Percentiles rank a stretch among this genome's conserved stretches.
Conservation (phyloP, 2,329 filamentous ascomycete genomes). For the Macrophomina tecta region DNA sequence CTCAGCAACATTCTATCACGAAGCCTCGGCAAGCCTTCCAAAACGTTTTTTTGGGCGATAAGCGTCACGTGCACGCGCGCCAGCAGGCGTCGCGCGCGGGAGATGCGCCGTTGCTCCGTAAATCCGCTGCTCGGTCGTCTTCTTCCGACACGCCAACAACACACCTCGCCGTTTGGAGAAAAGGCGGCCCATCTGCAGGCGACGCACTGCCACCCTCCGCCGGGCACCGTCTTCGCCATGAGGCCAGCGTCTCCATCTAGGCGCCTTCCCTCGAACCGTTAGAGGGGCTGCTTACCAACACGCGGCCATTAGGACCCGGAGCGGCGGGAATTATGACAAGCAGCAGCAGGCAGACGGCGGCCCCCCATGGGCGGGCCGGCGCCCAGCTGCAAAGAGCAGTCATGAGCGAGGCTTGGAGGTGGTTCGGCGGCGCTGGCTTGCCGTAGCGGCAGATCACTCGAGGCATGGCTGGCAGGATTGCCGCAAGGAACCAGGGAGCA, state of each 20-base stretch:
- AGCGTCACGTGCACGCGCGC: constrained; percentile 16
- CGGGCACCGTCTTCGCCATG: not conserved
- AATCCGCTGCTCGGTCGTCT: constrained; percentile 8
- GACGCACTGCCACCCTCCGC: constrained; percentile 14
- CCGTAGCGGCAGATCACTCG: constrained; percentile 25
- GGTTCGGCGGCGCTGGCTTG: constrained; percentile 25
- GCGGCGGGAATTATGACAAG: not conserved
- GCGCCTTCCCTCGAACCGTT: constrained; percentile 26
- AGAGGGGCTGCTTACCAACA: not conserved
- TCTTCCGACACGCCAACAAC: constrained; percentile 14
- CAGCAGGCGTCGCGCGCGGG: not conserved
- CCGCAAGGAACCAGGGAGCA: constrained; percentile 22
- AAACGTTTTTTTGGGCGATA: constrained; percentile 1
- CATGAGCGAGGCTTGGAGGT: constrained; percentile 20
- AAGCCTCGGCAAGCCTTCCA: not conserved
- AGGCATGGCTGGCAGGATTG: constrained; percentile 21
- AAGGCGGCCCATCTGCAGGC: constrained; percentile 8
- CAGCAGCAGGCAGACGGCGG: constrained; percentile 8
- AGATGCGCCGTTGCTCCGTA: constrained; percentile 9
- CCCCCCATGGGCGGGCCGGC: constrained; percentile 10
- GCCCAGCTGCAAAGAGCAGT: constrained; percentile 21
- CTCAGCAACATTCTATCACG: not conserved
- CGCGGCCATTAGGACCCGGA: constrained; percentile 14
- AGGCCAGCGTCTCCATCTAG: not conserved
- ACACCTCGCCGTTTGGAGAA: not conserved